These are phyloP conservation scores for Gossypium rotundifolium DNA, from an alignment of 345 rosid genomes.

Conservation along the genomic window DNA sequence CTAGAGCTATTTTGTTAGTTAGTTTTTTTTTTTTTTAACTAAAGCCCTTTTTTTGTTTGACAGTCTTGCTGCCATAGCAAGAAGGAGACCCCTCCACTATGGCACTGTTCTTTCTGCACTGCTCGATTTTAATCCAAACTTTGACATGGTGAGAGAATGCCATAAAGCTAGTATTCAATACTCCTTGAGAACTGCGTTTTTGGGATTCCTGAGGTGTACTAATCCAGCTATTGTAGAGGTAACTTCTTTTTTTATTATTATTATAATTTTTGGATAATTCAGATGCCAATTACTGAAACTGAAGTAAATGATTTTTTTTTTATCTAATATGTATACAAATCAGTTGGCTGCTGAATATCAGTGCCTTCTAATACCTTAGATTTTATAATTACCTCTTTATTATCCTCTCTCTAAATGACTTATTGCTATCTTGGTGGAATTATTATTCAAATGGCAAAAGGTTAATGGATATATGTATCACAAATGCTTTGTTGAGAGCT, in stretches of 20 bases:
- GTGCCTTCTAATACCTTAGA: not conserved
- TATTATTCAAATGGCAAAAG: not conserved
- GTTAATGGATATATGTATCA: not conserved
- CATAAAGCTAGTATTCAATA: slow-evolving; percentile 74
- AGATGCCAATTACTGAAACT: not conserved
- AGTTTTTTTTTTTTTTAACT: not conserved
- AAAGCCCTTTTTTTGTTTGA: slow-evolving; percentile 24
- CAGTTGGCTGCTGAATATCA: not conserved
- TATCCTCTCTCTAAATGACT: not conserved
- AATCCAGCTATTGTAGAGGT: slow-evolving; percentile 76
- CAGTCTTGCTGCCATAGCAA: slow-evolving; percentile 91
- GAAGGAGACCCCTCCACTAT: slow-evolving; percentile 76
- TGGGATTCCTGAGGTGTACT: slow-evolving; percentile 87
- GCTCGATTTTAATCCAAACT: slow-evolving; percentile 63
- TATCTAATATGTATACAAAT: not conserved
- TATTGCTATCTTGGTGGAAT: slow-evolving; percentile 1
- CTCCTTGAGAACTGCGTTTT: slow-evolving; percentile 82
- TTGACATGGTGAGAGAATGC: slow-evolving; percentile 49
- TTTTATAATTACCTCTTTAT: not conserved
- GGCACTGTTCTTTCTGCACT: slow-evolving; percentile 60
- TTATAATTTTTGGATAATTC: not conserved
- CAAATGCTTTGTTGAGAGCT: not conserved
- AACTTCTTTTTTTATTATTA: not conserved
- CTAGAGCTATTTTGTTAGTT: not conserved
- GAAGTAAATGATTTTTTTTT: not conserved